Conservation (phyloP, 495 filamentous ascomycete genomes). For the Lineolata rhizophorae region DNA sequence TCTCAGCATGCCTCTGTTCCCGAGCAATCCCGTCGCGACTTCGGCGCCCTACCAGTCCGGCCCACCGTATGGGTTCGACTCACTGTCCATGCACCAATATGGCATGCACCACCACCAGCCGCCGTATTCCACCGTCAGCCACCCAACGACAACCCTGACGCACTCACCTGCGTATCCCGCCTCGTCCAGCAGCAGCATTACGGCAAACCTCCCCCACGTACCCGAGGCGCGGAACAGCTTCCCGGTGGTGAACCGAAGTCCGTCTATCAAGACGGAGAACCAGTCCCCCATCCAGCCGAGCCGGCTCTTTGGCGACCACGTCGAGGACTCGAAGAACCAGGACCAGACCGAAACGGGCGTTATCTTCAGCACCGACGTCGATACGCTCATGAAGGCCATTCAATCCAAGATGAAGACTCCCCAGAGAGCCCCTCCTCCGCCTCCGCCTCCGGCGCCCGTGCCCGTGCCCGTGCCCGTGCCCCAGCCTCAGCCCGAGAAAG, state of each 20-base stretch:
- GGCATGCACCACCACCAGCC: slow-evolving; percentile 11
- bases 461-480: neutral
- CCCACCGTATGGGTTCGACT: slow-evolving; percentile 12
- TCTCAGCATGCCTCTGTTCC: slow-evolving; percentile 13
- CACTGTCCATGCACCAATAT: slow-evolving; percentile 9
- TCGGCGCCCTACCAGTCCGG: slow-evolving; percentile 12
- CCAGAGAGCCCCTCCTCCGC: slow-evolving; percentile 13
- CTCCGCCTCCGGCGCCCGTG: slow-evolving; percentile 1
- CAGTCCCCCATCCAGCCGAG: slow-evolving; percentile 14
- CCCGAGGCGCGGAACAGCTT: slow-evolving; percentile 6
- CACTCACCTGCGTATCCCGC: slow-evolving; percentile 7
- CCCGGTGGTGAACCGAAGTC: slow-evolving; percentile 9
- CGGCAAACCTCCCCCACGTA: slow-evolving; percentile 3
- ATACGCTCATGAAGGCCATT: slow-evolving; percentile 82
- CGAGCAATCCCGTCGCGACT: slow-evolving; percentile 6
- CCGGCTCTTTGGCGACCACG: slow-evolving; percentile 12
- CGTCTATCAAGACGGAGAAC: slow-evolving; percentile 16
- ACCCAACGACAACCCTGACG: slow-evolving; percentile 4
- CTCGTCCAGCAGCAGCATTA: slow-evolving; percentile 5
- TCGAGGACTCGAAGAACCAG: slow-evolving; percentile 3
- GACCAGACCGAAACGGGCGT: slow-evolving; percentile 11
- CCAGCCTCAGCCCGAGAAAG: slow-evolving; percentile 8
- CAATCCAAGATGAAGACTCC: slow-evolving; percentile 40
- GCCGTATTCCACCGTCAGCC: too few relatives aligned
- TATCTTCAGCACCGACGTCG: slow-evolving; percentile 60